phyloP scores from a whole-genome alignment of 139 green algal species.

The Zygnema circumcarinatum region DNA sequence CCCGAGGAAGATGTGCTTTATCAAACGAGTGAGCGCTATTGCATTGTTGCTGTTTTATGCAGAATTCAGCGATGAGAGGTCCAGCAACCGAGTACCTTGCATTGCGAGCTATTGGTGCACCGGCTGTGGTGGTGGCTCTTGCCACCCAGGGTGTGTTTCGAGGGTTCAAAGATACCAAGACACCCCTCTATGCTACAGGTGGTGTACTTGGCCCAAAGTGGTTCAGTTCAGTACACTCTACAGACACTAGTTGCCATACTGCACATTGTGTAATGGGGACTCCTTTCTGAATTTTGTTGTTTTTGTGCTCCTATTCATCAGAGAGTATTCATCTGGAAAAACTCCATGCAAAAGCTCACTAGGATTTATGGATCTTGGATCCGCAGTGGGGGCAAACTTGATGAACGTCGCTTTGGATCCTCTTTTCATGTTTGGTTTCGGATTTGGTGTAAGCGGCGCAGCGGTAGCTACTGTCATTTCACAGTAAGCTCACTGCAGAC shows the following conservation, averaged over 20 bases:
- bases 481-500: constrained; percentile 29
- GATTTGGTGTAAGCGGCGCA: constrained; percentile 46
- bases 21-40: no score
- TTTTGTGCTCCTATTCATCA: no score
- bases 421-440: constrained; percentile 55
- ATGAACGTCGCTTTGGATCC: constrained; percentile 56
- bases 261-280: no score
- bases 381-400: constrained; percentile 54
- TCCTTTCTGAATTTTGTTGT: no score
- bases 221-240: background rate
- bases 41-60: no score
- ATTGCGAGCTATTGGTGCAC: constrained; percentile 54
- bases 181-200: constrained; percentile 58
- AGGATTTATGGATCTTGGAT: no score
- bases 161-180: constrained; percentile 58
- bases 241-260: no score
- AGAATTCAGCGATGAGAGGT: constrained; percentile 46
- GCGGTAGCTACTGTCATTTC: constrained; percentile 55
- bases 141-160: constrained; percentile 58
- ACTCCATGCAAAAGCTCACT: no score
- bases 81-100: constrained; percentile 44
- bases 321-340: no score
- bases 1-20: no score
- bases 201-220: no score
- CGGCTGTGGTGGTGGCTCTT: constrained; percentile 52